Evolutionary conservation across 768 basidiomycete genomes (phyloP), one percentile per base, ranked within the genome.

Genomic region (Termitomyces sp.): DNA sequence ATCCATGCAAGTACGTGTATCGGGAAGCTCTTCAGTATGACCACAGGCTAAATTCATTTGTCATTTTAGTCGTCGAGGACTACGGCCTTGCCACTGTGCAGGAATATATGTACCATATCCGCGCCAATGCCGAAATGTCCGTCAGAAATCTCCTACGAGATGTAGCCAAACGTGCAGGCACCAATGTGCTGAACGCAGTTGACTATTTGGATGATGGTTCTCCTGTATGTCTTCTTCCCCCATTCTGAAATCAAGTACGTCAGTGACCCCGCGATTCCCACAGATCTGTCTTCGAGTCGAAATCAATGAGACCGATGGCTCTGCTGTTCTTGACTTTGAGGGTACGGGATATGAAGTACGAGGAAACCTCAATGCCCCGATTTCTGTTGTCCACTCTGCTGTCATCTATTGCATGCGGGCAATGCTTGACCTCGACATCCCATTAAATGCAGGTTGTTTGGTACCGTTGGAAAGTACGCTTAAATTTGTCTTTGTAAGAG

Each of bases 31-130:
- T n/a, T 8, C 30, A 40, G 3, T 18, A 33, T 44, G 33, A 24
- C 43, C 10, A 20, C 14, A 28, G 33, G n/a, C 45, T 61, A 22
- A 51, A 67, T 48, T 36, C 49, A 9, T 53, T 36, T 44, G 53
- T 45, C 54, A 30, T 40, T 36, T 50, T 61, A 93, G 85, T 98
- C 64, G 87, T 96, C 52, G 80, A 85, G 6, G 95, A 98, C 63
- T 96, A 96, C 64, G 82, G 86, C 6, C 79, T 97, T 43, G 73
- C 83, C 58, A 93, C 86, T 0, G 95, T 98, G 4, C 94, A 96
- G 67, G 85, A 90, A 66, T 96, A 96, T 71, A 96, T 96, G 94
- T 81, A 83, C 59, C 87, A 93, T 70, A 97, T 96, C 69, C 87
- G 90, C 30, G 73, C 79, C 35, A 98, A 96, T 64, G 95, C 95